Evolutionary conservation across 768 basidiomycete species (phyloP).

Genomic region (Rhodotorula babjevae): DNA sequence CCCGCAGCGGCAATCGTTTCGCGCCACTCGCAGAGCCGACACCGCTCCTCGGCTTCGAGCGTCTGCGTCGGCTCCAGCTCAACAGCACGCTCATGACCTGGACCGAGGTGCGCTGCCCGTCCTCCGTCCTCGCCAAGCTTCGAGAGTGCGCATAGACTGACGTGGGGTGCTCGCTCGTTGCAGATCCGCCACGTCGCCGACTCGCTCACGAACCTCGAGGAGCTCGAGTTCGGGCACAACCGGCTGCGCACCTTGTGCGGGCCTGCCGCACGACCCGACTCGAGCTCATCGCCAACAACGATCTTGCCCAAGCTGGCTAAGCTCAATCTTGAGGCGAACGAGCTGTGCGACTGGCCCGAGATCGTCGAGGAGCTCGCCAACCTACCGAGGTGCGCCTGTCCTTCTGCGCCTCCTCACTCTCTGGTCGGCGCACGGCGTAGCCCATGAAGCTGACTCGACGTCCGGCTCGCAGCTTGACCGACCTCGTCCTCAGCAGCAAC

Average conservation of each 20-base stretch:
- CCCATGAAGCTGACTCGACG: conserved; percentile 11
- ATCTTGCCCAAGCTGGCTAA: conserved; percentile 48
- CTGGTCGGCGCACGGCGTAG: not conserved
- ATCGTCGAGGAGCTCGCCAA: conserved; percentile 16
- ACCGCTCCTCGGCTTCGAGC: conserved; percentile 8
- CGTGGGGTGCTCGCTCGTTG: too few species aligned
- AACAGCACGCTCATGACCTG: conserved; percentile 70
- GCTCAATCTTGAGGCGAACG: conserved; percentile 70
- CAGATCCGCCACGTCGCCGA: conserved; percentile 46
- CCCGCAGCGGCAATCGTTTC: conserved; percentile 65
- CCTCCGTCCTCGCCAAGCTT: too few species aligned
- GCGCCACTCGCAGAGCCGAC: conserved; percentile 43
- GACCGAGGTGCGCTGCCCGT: conserved; percentile 55
- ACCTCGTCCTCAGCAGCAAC: conserved; percentile 66
- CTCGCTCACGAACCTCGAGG: conserved; percentile 35
- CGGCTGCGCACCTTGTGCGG: conserved; percentile 47
- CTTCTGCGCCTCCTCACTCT: not conserved
- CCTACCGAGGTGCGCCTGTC: conserved; percentile 29
- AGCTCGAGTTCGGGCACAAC: conserved; percentile 70
- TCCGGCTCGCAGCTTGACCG: conserved; percentile 54
- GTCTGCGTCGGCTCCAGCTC: conserved; percentile 62
- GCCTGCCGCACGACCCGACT: not conserved
- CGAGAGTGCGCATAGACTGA: too few species aligned
- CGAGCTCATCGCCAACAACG: not conserved
- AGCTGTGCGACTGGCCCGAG: conserved; percentile 56